Evolutionary conservation across 352 stramenopile genomes (phyloP).

Genomic region (Phytophthora meadii): DNA sequence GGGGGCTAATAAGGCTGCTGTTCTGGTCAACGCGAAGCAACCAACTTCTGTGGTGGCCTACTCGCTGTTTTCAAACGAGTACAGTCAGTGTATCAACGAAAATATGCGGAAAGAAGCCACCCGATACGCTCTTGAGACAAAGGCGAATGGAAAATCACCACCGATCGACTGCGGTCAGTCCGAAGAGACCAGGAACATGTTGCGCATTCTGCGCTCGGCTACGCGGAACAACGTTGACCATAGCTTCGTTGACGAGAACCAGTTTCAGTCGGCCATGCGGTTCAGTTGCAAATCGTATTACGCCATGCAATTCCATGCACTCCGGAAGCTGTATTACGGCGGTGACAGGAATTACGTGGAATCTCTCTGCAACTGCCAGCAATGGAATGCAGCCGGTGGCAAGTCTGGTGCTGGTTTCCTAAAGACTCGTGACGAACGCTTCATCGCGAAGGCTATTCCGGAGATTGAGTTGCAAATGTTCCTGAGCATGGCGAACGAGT

Average conservation of each 20-base stretch:
- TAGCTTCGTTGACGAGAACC: constrained; percentile 86
- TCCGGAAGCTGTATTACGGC: constrained; percentile 85
- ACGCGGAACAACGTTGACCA: constrained; percentile 87
- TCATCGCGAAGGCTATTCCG: constrained; percentile 88
- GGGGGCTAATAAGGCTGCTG: constrained; percentile 72
- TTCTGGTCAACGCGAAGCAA: constrained; percentile 82
- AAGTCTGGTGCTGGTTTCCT: constrained; percentile 88
- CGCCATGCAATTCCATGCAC: constrained; percentile 88
- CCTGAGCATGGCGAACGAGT: constrained; percentile 89
- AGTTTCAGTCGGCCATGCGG: constrained; percentile 80
- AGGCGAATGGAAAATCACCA: constrained; percentile 45
- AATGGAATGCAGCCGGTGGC: constrained; percentile 86
- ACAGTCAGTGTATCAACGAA: constrained; percentile 76
- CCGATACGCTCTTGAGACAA: constrained; percentile 42
- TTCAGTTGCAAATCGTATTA: constrained; percentile 92
- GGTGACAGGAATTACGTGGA: constrained; percentile 89
- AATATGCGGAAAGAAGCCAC: constrained; percentile 67
- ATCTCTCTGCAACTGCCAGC: constrained; percentile 86
- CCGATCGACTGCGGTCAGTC: constrained; percentile 29
- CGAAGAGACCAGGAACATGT: constrained; percentile 53
- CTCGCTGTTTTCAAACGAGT: constrained; percentile 84
- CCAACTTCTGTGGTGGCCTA: constrained; percentile 89
- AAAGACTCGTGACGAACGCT: constrained; percentile 88
- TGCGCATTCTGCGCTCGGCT: constrained; percentile 70
- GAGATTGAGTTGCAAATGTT: constrained; percentile 92